These are phyloP conservation scores for Zizania palustris DNA, from an alignment of 202 grass and related monocot genomes.

Conservation along the genomic window DNA sequence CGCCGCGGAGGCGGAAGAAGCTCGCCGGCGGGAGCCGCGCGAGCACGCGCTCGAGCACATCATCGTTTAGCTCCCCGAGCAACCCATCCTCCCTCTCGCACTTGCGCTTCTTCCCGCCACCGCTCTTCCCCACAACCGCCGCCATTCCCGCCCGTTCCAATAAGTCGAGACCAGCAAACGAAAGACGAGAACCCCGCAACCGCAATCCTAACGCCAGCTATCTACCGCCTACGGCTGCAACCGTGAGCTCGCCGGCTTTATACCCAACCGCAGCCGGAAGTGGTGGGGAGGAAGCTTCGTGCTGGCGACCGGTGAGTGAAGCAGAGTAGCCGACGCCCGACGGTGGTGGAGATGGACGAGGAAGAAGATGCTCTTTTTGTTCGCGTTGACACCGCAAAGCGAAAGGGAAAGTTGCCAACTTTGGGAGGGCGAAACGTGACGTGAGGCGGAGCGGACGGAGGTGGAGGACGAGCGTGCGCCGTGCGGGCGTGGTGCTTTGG, in stretches of 20 bases:
- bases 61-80: slow-evolving; percentile 63
- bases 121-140: not conserved
- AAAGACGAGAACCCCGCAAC: too few species aligned
- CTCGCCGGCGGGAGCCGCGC: slow-evolving; percentile 62
- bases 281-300: slow-evolving; percentile 44
- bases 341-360: slow-evolving; percentile 23
- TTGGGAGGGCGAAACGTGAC: slow-evolving; percentile 19
- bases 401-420: slow-evolving; percentile 37
- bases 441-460: not conserved
- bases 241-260: slow-evolving; percentile 35
- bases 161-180: too few species aligned
- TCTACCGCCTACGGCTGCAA: too few species aligned
- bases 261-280: not conserved
- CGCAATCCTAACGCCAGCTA: too few species aligned
- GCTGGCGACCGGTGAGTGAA: not conserved
- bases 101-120: slow-evolving; percentile 44
- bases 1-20: slow-evolving; percentile 66
- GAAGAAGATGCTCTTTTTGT: slow-evolving; percentile 47
- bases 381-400: slow-evolving; percentile 59
- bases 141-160: slow-evolving; percentile 1
- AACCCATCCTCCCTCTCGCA: not conserved
- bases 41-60: slow-evolving; percentile 79
- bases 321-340: too few species aligned
- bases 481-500: not conserved
- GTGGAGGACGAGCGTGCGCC: not conserved